Percentiles rank a stretch among this genome's conserved stretches.
These are phyloP conservation scores for Cordyceps cateniannulata DNA, from an alignment of 2,329 filamentous ascomycete genomes.

Conservation along the genomic window DNA sequence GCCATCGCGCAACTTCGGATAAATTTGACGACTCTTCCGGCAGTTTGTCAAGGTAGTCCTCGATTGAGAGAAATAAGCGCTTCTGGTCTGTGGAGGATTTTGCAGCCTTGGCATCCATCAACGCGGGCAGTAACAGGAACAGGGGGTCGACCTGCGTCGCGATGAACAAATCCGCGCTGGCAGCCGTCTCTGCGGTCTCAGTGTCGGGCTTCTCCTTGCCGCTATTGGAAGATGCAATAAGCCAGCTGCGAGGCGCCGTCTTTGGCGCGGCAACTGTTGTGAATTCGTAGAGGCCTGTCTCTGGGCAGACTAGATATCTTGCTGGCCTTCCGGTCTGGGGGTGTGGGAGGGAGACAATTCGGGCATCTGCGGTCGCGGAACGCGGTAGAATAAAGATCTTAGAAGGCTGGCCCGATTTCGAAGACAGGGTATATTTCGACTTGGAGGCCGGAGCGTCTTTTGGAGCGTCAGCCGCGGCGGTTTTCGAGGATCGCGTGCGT, in stretches of 20 bases:
- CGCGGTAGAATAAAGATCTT: slow-evolving; percentile 56
- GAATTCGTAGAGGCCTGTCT: slow-evolving; percentile 60
- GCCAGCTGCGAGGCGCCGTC: slow-evolving; percentile 53
- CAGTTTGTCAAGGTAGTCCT: slow-evolving; percentile 66
- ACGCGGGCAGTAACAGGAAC: slow-evolving; percentile 72
- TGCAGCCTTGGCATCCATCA: slow-evolving; percentile 41
- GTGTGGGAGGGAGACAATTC: slow-evolving; percentile 54
- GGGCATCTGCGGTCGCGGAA: slow-evolving; percentile 45
- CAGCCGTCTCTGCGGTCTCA: slow-evolving; percentile 44
- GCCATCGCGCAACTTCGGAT: slow-evolving; percentile 46
- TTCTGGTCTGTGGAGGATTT: slow-evolving; percentile 44
- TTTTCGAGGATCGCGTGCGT: slow-evolving; percentile 40
- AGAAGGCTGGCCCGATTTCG: slow-evolving; percentile 37
- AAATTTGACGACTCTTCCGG: slow-evolving; percentile 51
- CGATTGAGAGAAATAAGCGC: slow-evolving; percentile 59
- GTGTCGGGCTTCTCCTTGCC: slow-evolving; percentile 11
- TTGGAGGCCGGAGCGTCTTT: slow-evolving; percentile 24
- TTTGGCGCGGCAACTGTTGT: slow-evolving; percentile 49
- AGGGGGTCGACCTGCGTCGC: slow-evolving; percentile 79
- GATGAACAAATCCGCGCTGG: slow-evolving; percentile 68
- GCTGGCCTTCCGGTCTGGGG: slow-evolving; percentile 48
- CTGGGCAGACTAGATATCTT: slow-evolving; percentile 56
- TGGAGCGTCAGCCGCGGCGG: slow-evolving; percentile 20
- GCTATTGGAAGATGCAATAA: slow-evolving; percentile 37
- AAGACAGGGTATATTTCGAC: slow-evolving; percentile 33